Evolutionary conservation across 2,329 filamentous ascomycete genomes (phyloP), one percentile per base, ranked within the genome.

Genomic region (Apiospora arundinis): DNA sequence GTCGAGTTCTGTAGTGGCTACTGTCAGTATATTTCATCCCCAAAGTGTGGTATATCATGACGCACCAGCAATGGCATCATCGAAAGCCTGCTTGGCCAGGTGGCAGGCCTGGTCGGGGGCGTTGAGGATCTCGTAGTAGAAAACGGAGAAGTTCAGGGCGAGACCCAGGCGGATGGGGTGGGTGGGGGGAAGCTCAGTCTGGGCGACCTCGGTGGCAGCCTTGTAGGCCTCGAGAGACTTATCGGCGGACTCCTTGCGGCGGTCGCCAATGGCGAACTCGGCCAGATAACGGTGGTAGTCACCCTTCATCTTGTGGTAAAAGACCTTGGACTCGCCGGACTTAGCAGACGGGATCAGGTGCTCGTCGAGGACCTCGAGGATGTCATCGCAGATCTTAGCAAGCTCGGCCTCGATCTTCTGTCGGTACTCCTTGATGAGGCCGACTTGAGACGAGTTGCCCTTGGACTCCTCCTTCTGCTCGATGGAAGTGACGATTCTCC

Each of bases 301-400:
- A 85, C 95, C 95, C 94, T 97, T 98, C 95, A 98, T 98, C 92
- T 98, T 98, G 93, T 98, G 95, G 89, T 98, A 98, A 88, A 98
- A 98, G 80, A 98, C 95, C 92, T 98, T 98, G 80, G 95, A 97
- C 89, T 98, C 95, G 85, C 95, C 95, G 81, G 91, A 94, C 89
- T 96, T 92, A 78, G 95, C 95, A 79, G 93, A 96, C 79, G 94
- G 93, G 80, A 98, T 98, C 81, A 98, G 89, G 88, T 95, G 93
- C 86, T 95, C 86, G 87, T 98, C 95, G 72, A 98, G 91, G 79
- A 97, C 95, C 79, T 97, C 93, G 75, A 98, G 92, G 82, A 98
- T 96, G 82, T 98, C 95, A 83, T 97, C 93, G 88, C 95, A 98
- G 88, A 98, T 96, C 89, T 97, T 96, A 84, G 93, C 95, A 73